Conservation (phyloP, 768 basidiomycete genomes). For the Tricholoma hemisulphureum region DNA sequence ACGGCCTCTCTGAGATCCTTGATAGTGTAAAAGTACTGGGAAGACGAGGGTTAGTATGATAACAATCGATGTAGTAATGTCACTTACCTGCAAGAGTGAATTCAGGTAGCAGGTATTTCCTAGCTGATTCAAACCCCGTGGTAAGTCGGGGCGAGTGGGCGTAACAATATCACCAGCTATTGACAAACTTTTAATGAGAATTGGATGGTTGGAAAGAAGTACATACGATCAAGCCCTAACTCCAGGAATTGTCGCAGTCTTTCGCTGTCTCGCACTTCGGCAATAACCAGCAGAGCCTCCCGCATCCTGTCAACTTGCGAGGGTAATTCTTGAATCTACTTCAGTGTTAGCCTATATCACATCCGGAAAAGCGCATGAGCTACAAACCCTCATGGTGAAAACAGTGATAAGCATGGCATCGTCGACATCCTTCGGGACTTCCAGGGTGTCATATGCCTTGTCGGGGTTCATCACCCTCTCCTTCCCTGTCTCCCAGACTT, state of each 20-base stretch:
- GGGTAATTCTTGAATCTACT: constrained; percentile 70
- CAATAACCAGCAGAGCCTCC: constrained; percentile 71
- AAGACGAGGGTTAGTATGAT: neutral
- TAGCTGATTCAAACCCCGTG: constrained; percentile 83
- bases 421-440: constrained; percentile 67
- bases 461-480: constrained; percentile 62
- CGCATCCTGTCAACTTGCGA: constrained; percentile 66
- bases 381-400: constrained; percentile 64
- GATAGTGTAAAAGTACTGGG: constrained; percentile 94
- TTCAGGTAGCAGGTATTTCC: constrained; percentile 90
- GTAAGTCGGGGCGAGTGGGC: constrained; percentile 61
- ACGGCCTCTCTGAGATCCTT: constrained; percentile 82
- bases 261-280: constrained; percentile 71
- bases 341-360: constrained; percentile 8
- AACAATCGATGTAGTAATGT: neutral
- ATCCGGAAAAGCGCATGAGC: constrained; percentile 1
- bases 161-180: constrained; percentile 64
- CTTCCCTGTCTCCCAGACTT: constrained; percentile 53
- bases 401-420: constrained; percentile 78
- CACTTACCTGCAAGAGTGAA: constrained; percentile 66
- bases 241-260: constrained; percentile 63
- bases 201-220: neutral
- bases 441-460: constrained; percentile 69
- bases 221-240: constrained; percentile 76
- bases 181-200: constrained; percentile 1